Conservation (phyloP, 176 grass and related monocot genomes). For the Oryza australiensis region DNA sequence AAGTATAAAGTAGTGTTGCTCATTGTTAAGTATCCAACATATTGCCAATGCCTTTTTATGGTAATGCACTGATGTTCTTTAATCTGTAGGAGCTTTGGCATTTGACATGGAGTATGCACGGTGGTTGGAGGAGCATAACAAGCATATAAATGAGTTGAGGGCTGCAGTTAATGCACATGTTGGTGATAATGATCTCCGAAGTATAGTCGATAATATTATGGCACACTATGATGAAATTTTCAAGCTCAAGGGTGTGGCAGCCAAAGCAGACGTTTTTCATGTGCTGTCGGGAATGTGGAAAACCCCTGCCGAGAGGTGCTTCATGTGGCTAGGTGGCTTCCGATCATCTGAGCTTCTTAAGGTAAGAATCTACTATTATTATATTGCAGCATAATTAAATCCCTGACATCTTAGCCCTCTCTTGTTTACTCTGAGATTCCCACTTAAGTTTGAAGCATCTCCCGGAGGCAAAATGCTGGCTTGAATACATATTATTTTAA, state of each 20-base stretch:
- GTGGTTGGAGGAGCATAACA: slow-evolving; percentile 89
- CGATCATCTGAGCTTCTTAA: slow-evolving; percentile 93
- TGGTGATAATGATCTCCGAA: slow-evolving; percentile 55
- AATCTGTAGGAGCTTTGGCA: slow-evolving; percentile 69
- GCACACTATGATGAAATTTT: slow-evolving; percentile 83
- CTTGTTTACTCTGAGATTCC: no score
- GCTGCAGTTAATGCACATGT: slow-evolving; percentile 65
- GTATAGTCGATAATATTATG: slow-evolving; percentile 71
- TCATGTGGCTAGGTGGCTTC: slow-evolving; percentile 95
- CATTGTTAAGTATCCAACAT: slow-evolving; percentile 17
- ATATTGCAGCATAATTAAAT: not conserved
- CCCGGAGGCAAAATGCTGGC: no score
- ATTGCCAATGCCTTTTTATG: slow-evolving; percentile 9
- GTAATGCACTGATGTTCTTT: slow-evolving; percentile 26
- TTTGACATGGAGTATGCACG: slow-evolving; percentile 89
- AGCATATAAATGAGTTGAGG: slow-evolving; percentile 73
- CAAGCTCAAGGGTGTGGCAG: slow-evolving; percentile 77
- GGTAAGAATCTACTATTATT: slow-evolving; percentile 37
- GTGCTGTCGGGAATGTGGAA: slow-evolving; percentile 97
- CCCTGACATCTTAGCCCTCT: no score
- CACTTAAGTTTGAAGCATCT: no score
- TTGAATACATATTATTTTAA: not conserved
- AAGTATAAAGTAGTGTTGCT: slow-evolving; percentile 5
- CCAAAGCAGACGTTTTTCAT: slow-evolving; percentile 91
- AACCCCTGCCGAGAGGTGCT: slow-evolving; percentile 94